These are phyloP conservation scores for Forsythia viridissima DNA, from an alignment of 257 asterid genomes.

Conservation along the genomic window DNA sequence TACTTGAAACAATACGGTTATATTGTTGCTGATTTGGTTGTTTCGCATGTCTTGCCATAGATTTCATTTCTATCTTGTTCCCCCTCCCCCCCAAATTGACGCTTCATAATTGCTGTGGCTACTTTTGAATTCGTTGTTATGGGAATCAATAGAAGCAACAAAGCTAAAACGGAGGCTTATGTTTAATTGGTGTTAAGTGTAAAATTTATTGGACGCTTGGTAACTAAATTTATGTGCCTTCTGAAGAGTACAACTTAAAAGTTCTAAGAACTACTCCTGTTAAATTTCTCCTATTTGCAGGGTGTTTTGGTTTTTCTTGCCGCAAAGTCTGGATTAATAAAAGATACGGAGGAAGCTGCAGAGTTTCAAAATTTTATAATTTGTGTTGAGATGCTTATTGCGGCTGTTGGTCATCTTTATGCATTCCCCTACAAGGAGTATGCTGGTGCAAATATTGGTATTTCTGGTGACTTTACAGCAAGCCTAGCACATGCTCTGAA, in stretches of 20 bases:
- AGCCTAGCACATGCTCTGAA: constrained; percentile 92
- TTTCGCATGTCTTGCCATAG: not conserved
- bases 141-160: constrained; percentile 11
- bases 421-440: constrained; percentile 96
- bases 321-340: constrained; percentile 75
- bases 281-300: constrained; percentile 35
- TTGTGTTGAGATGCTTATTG: constrained; percentile 97
- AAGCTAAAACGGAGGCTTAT: not conserved
- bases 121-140: not conserved
- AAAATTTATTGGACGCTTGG: constrained; percentile 12
- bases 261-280: constrained; percentile 15
- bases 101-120: not conserved
- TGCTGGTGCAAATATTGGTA: constrained; percentile 92
- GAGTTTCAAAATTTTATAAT: constrained; percentile 80
- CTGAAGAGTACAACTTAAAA: constrained; percentile 8
- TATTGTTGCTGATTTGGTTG: not conserved
- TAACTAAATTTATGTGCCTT: not conserved
- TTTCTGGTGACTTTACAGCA: constrained; percentile 62
- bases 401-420: constrained; percentile 86
- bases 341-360: constrained; percentile 87
- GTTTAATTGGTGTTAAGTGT: not conserved
- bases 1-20: not conserved
- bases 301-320: constrained; percentile 97
- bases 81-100: not conserved
- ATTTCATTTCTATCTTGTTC: not conserved